phyloP scores from a whole-genome alignment of 2,329 filamentous ascomycete species.

The Sclerotinia subarctica region DNA sequence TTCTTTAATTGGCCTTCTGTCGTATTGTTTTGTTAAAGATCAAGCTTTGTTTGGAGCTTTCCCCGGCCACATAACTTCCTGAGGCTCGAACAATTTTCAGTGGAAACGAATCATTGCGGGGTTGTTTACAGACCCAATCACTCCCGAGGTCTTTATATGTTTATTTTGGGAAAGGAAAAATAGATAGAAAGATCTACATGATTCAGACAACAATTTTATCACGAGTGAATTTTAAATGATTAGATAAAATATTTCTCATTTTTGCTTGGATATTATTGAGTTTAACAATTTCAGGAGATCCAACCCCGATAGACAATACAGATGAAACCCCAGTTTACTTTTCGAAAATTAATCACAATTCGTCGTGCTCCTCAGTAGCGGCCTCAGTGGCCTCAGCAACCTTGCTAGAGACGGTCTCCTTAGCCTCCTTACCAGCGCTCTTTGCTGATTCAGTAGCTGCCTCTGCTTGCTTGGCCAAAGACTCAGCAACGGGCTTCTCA shows the following conservation, averaged over 20 bases:
- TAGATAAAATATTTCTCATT: background rate
- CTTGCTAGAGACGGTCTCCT: conserved; percentile 48
- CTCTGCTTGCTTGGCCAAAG: conserved; percentile 41
- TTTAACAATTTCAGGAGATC: conserved; percentile 7
- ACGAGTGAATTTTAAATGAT: background rate
- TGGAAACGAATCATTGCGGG: conserved; percentile 4
- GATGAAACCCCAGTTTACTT: conserved; percentile 33
- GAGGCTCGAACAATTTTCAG: conserved; percentile 12
- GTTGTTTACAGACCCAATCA: conserved; percentile 2
- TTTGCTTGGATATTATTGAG: conserved; percentile 7
- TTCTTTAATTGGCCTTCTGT: conserved; percentile 1
- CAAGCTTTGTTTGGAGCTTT: conserved; percentile 19
- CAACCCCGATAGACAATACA: conserved; percentile 31
- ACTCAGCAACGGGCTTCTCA: conserved; percentile 40
- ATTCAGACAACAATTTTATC: background rate
- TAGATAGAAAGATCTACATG: background rate
- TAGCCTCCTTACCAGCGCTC: conserved; percentile 46
- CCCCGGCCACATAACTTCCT: conserved; percentile 16
- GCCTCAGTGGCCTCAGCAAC: conserved; percentile 47
- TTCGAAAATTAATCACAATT: conserved; percentile 57
- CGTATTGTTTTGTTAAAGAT: conserved; percentile 1
- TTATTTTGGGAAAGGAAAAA: background rate
- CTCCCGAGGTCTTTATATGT: background rate
- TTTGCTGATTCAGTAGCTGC: conserved; percentile 40
- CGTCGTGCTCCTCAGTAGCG: conserved; percentile 56